Conservation (phyloP, 1,284 basidiomycete species). For the Ustilago sp. region DNA sequence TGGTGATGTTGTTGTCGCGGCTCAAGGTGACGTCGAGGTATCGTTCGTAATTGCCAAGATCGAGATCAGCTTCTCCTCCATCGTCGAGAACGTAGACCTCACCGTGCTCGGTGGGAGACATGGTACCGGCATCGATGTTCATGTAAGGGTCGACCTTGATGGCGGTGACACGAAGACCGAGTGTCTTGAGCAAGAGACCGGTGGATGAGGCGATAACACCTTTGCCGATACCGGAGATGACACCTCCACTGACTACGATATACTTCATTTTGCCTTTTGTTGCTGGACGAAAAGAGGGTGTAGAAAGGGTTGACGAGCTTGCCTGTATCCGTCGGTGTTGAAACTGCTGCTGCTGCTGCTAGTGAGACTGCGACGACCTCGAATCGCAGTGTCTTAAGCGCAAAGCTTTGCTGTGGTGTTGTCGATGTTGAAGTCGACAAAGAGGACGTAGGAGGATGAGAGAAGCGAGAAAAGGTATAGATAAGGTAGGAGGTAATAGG, state of each 20-base stretch:
- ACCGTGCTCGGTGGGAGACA: conserved; percentile 98
- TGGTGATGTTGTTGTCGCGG: conserved; percentile 97
- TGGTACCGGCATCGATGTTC: conserved; percentile 99
- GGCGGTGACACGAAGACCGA: conserved; percentile 94
- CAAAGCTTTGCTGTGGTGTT: conserved; percentile 13
- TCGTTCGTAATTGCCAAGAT: conserved; percentile 98
- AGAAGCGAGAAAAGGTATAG: conserved; percentile 10
- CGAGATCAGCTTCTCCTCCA: conserved; percentile 97
- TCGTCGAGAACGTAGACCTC: conserved; percentile 99
- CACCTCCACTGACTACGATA: conserved; percentile 71
- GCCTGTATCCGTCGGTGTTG: conserved; percentile 13
- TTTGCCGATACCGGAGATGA: conserved; percentile 72
- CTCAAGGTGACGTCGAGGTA: conserved; percentile 95
- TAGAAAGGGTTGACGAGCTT: not conserved
- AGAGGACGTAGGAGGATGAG: not conserved
- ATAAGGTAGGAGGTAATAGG: conserved; percentile 41
- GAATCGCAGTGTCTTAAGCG: conserved; percentile 43
- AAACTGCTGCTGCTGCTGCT: conserved; percentile 16
- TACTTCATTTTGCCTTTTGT: conserved; percentile 68
- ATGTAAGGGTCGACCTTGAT: conserved; percentile 99
- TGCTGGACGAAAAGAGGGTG: conserved; percentile 1
- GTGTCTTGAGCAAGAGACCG: conserved; percentile 92
- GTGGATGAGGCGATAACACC: conserved; percentile 83
- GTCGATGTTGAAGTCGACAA: conserved; percentile 12
- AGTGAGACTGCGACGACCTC: conserved; percentile 45